These are phyloP conservation scores for Auxenochlorella pyrenoidosa DNA, from an alignment of 139 green algal genomes.

Conservation along the genomic window DNA sequence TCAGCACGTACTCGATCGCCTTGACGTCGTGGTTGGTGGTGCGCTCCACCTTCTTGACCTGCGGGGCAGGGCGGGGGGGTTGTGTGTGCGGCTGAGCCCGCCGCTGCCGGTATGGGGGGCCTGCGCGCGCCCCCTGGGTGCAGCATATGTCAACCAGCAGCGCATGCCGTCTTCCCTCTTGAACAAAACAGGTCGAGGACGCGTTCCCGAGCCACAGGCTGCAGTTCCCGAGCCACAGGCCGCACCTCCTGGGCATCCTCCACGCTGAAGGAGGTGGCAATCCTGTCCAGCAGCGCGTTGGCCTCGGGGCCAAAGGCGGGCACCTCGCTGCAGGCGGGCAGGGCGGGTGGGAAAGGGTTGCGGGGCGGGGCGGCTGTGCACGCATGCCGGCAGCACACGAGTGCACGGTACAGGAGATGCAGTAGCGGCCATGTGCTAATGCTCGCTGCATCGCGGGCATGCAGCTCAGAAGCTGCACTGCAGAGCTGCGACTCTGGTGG, in stretches of 20 bases:
- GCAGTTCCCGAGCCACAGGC: not conserved
- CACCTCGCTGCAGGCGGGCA: slow-evolving; percentile 71
- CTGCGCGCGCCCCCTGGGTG: too few relatives aligned
- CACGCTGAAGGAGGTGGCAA: slow-evolving; percentile 76
- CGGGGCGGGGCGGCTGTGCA: too few relatives aligned
- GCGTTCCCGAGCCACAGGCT: not conserved
- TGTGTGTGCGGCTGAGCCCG: not conserved
- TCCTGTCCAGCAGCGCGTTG: slow-evolving; percentile 81
- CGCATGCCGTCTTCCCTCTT: too few relatives aligned
- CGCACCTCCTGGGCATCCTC: slow-evolving; percentile 76
- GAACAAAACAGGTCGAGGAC: too few relatives aligned
- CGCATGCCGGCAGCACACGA: too few relatives aligned
- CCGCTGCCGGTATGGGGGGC: too few relatives aligned
- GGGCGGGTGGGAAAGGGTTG: not conserved
- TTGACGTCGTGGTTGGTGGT: slow-evolving; percentile 99
- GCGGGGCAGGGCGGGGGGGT: not conserved
- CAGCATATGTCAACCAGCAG: not conserved
- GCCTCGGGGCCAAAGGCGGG: slow-evolving; percentile 80
- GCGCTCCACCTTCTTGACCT: slow-evolving; percentile 88
- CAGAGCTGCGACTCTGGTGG: not conserved
- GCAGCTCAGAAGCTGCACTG: not conserved
- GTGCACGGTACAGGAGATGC: not conserved
- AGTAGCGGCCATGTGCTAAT: not conserved
- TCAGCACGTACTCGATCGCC: slow-evolving; percentile 99
- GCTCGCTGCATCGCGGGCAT: not conserved